Conservation (phyloP, 139 green algal genomes). For the Ulvella scutata region DNA sequence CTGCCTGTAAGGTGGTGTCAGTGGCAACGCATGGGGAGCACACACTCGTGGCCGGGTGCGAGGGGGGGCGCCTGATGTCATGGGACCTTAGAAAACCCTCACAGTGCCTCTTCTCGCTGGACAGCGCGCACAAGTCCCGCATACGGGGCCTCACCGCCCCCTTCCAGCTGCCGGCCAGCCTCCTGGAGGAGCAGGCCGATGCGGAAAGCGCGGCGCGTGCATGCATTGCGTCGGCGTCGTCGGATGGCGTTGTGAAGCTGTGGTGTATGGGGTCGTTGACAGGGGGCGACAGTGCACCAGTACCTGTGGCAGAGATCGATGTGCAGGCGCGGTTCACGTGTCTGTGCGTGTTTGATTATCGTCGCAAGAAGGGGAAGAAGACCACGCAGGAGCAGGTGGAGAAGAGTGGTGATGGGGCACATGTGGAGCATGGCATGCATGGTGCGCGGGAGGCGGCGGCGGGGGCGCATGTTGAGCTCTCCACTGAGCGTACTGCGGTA, state of each 20-base stretch:
- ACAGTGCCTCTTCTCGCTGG: background rate
- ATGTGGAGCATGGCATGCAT: no score
- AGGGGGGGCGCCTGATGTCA: constrained; percentile 21
- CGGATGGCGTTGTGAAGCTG: constrained; percentile 48
- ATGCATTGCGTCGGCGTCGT: constrained; percentile 29
- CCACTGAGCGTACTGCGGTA: no score
- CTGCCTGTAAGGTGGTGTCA: background rate
- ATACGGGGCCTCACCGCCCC: constrained; percentile 19
- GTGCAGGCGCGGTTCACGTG: constrained; percentile 26
- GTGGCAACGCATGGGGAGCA: background rate
- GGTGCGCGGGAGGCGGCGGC: no score
- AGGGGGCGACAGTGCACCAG: background rate
- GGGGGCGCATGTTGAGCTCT: no score
- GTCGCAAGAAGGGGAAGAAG: no score
- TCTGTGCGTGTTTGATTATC: background rate
- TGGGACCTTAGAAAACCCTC: constrained; percentile 26
- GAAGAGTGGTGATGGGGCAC: no score
- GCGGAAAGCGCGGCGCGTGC: background rate
- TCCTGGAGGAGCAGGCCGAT: constrained; percentile 6
- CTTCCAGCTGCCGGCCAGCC: constrained; percentile 5
- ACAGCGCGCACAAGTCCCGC: constrained; percentile 22
- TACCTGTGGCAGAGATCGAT: constrained; percentile 2
- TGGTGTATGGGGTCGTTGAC: constrained; percentile 30
- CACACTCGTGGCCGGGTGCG: constrained; percentile 12
- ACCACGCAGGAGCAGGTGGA: no score